phyloP scores from a whole-genome alignment of 2,329 filamentous ascomycete genomes.

The Lecanosticta acicola region DNA sequence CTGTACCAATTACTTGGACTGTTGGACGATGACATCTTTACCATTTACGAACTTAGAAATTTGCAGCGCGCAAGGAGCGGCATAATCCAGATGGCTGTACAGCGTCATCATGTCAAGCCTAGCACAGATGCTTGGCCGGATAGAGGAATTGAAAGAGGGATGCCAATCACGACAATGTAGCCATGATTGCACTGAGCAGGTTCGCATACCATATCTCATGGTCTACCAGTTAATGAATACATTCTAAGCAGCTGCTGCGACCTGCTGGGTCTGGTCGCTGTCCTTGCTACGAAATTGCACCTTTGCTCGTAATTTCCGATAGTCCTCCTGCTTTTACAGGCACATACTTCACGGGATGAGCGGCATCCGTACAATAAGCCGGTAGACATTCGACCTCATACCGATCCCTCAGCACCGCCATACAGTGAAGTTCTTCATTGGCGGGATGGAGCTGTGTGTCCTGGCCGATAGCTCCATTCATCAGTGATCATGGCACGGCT shows the following conservation, averaged over 20 bases:
- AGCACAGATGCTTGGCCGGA: too few species aligned
- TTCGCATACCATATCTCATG: too few species aligned
- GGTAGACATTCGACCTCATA: conserved; percentile 33
- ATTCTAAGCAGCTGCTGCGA: too few species aligned
- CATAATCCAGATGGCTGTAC: not conserved
- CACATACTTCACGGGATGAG: conserved; percentile 36
- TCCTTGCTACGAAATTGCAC: conserved; percentile 17
- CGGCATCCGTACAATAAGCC: conserved; percentile 29
- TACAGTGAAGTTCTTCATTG: too few species aligned
- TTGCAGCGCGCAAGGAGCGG: not conserved
- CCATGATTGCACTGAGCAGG: too few species aligned
- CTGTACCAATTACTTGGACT: not conserved
- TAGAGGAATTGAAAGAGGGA: too few species aligned
- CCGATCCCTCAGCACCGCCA: conserved; percentile 9
- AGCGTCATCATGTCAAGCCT: not conserved
- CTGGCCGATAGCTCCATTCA: too few species aligned
- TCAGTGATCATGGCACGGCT: conserved; percentile 19
- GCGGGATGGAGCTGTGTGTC: too few species aligned
- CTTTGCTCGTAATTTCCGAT: conserved; percentile 30
- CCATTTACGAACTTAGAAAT: not conserved
- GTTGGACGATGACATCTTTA: not conserved
- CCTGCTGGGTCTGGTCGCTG: too few species aligned
- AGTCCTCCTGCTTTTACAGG: conserved; percentile 36
- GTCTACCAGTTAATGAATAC: too few species aligned
- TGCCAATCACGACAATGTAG: too few species aligned